A percentile compares a stretch with the other conserved stretches of the same genome.
Evolutionary conservation across 768 basidiomycete genomes (phyloP).

Genomic region (Amanita phalloides): DNA sequence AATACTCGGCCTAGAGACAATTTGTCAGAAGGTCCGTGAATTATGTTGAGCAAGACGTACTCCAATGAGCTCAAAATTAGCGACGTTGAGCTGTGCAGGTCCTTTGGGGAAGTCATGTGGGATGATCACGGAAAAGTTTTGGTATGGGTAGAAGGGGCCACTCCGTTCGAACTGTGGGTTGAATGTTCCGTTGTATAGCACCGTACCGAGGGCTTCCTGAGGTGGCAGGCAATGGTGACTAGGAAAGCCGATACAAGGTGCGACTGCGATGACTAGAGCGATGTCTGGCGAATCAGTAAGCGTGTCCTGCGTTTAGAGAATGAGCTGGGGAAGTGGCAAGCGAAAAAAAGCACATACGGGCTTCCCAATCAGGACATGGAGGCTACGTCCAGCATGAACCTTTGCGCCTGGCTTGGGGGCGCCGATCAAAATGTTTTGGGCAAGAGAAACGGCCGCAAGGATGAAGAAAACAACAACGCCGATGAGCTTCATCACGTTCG

Average conservation of each 20-base stretch:
- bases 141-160: conserved; percentile 24
- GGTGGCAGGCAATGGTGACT: conserved; percentile 11
- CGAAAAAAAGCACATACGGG: conserved; percentile 25
- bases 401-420: conserved; percentile 23
- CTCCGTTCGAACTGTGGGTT: conserved; percentile 21
- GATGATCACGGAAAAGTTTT: conserved; percentile 34
- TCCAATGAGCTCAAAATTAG: conserved; percentile 26
- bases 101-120: conserved; percentile 19
- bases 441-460: conserved; percentile 23
- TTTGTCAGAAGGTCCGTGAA: too few species aligned
- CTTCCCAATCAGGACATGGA: conserved; percentile 35
- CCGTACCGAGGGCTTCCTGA: conserved; percentile 22
- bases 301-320: conserved; percentile 17
- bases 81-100: conserved; percentile 23
- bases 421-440: conserved; percentile 31
- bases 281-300: conserved; percentile 31
- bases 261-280: conserved; percentile 32
- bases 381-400: conserved; percentile 23
- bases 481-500: not conserved
- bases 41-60: conserved; percentile 17
- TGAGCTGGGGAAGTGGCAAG: not conserved
- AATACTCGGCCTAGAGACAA: too few species aligned
- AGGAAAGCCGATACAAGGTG: conserved; percentile 19
- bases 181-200: conserved; percentile 38
- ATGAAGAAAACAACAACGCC: not conserved